Evolutionary conservation across 2,329 filamentous ascomycete species (phyloP).

Genomic region (Pochonia chlamydosporia): DNA sequence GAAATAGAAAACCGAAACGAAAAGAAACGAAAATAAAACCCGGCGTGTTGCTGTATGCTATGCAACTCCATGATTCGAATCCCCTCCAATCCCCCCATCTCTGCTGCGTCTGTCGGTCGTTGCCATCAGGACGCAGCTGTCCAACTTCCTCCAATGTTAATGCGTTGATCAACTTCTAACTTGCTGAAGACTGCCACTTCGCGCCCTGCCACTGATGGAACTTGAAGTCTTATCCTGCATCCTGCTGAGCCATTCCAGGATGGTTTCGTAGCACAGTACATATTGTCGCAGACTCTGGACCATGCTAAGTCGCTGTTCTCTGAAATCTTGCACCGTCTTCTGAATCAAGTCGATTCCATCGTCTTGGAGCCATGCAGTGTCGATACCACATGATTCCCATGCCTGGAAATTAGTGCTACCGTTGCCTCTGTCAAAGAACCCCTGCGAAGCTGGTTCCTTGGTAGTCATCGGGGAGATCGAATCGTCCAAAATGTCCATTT

Average conservation of each 20-base stretch:
- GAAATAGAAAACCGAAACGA: too few species aligned
- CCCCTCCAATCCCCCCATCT: background rate
- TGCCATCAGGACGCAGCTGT: too few species aligned
- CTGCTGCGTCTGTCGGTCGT: background rate
- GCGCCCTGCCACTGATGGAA: constrained; percentile 15
- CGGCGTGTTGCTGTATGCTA: background rate
- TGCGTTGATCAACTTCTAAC: constrained; percentile 10
- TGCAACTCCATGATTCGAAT: background rate
- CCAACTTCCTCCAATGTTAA: too few species aligned
- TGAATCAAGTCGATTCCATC: constrained; percentile 74
- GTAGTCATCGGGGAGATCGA: constrained; percentile 22
- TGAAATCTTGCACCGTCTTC: constrained; percentile 85
- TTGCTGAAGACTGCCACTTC: constrained; percentile 27
- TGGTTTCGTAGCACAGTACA: constrained; percentile 92
- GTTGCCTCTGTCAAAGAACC: constrained; percentile 11
- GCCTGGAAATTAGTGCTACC: constrained; percentile 4
- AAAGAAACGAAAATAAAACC: background rate
- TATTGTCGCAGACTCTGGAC: constrained; percentile 91
- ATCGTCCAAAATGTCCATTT: constrained; percentile 32
- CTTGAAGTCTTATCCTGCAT: constrained; percentile 30
- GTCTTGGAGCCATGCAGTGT: constrained; percentile 62
- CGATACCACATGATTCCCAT: constrained; percentile 18
- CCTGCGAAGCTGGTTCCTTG: constrained; percentile 16
- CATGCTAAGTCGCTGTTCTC: constrained; percentile 87
- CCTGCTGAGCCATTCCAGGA: constrained; percentile 75